These are phyloP conservation scores for Syzygium malaccense DNA, from an alignment of 441 rosid genomes.

Conservation along the genomic window DNA sequence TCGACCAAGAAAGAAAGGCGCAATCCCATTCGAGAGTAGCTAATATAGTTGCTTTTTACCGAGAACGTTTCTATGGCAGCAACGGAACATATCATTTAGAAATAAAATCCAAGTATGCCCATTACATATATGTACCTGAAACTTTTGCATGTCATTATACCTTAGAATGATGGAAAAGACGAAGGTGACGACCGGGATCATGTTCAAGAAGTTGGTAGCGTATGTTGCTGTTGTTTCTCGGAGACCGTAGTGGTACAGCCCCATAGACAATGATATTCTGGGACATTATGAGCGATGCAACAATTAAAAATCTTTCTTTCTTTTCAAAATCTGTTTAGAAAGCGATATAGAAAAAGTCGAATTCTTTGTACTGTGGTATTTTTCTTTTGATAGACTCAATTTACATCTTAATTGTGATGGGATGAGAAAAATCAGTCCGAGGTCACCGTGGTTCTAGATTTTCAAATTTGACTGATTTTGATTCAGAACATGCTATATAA, in stretches of 20 bases:
- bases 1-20: not conserved
- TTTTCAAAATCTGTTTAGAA: not conserved
- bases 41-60: not conserved
- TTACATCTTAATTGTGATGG: not conserved
- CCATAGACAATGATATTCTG: constrained; percentile 31
- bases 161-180: constrained; percentile 17
- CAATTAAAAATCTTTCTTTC: not conserved
- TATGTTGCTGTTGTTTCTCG: constrained; percentile 34
- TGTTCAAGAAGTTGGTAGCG: constrained; percentile 31
- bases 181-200: constrained; percentile 33
- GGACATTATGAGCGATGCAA: not conserved
- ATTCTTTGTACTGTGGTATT: not conserved
- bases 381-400: not conserved
- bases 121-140: not conserved
- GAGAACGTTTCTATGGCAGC: not conserved
- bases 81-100: not conserved
- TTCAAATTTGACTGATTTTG: not conserved
- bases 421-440: not conserved
- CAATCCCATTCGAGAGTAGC: not conserved
- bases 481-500: not conserved
- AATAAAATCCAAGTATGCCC: not conserved
- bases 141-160: not conserved
- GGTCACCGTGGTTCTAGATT: constrained; percentile 25
- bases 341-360: not conserved
- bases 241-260: constrained; percentile 32